Evolutionary conservation across 805 yeast species (phyloP).

Genomic region (Yamadazyma kitorensis): DNA sequence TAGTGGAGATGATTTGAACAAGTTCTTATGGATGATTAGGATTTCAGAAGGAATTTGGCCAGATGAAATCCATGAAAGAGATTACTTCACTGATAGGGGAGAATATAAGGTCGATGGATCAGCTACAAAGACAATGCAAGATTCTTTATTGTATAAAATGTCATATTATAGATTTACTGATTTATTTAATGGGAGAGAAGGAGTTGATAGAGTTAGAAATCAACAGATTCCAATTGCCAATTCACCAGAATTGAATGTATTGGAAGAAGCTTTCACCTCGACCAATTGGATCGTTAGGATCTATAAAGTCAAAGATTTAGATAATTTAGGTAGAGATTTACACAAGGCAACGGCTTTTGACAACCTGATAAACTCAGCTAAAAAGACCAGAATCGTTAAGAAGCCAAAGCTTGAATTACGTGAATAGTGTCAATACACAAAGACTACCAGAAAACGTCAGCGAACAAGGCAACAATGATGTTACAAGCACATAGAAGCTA

Average conservation of each 20-base stretch:
- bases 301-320: slow-evolving; percentile 86
- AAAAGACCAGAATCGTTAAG: slow-evolving; percentile 42
- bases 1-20: slow-evolving; percentile 95
- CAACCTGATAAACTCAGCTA: slow-evolving; percentile 29
- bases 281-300: slow-evolving; percentile 97
- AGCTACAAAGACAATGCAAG: slow-evolving; percentile 83
- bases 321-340: slow-evolving; percentile 80
- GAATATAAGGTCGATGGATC: slow-evolving; percentile 82
- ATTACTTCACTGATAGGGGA: slow-evolving; percentile 79
- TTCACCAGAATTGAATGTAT: slow-evolving; percentile 58
- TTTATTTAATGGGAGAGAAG: slow-evolving; percentile 58
- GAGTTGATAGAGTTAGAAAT: slow-evolving; percentile 82
- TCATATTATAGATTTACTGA: slow-evolving; percentile 84
- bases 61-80: slow-evolving; percentile 87
- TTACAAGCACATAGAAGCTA: too few relatives aligned
- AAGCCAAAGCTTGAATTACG: slow-evolving; percentile 56
- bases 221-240: slow-evolving; percentile 60
- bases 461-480: too few relatives aligned
- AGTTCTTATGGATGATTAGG: slow-evolving; percentile 98
- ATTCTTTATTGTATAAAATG: slow-evolving; percentile 93
- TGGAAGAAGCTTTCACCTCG: slow-evolving; percentile 93
- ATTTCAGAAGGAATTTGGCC: slow-evolving; percentile 99
- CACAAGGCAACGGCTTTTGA: slow-evolving; percentile 55
- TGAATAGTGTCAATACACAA: slow-evolving; percentile 21
- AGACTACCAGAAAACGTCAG: too few relatives aligned